Percentiles rank a stretch among this genome's conserved stretches.
phyloP scores from a whole-genome alignment of 768 basidiomycete genomes.

The Boletus coccyginus region DNA sequence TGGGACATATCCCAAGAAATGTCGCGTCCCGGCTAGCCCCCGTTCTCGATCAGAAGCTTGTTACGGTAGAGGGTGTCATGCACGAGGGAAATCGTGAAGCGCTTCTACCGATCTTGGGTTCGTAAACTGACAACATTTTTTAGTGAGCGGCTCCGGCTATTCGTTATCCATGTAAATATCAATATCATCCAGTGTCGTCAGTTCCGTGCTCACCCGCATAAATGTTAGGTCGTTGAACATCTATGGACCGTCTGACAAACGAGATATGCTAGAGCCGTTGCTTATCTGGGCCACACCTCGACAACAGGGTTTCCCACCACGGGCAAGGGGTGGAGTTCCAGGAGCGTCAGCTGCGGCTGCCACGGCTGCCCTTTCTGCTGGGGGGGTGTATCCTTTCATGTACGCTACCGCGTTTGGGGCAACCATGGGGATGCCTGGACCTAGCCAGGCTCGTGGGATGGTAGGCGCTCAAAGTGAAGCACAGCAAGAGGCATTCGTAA shows the following conservation, averaged over 20 bases:
- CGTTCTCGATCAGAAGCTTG: slow-evolving; percentile 57
- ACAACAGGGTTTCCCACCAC: slow-evolving; percentile 51
- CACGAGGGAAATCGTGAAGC: slow-evolving; percentile 65
- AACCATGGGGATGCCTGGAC: slow-evolving; percentile 14
- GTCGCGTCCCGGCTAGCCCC: slow-evolving; percentile 63
- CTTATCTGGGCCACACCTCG: slow-evolving; percentile 75
- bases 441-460: slow-evolving; percentile 17
- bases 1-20: slow-evolving; percentile 73
- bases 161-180: slow-evolving; percentile 58
- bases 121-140: slow-evolving; percentile 1
- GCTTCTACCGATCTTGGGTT: background rate
- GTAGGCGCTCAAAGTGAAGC: slow-evolving; percentile 27
- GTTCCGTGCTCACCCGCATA: background rate
- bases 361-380: slow-evolving; percentile 6
- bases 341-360: slow-evolving; percentile 21
- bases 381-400: slow-evolving; percentile 13
- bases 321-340: slow-evolving; percentile 9
- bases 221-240: slow-evolving; percentile 60
- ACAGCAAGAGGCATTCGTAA: slow-evolving; percentile 44
- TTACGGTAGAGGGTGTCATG: slow-evolving; percentile 69
- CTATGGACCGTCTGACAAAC: slow-evolving; percentile 63
- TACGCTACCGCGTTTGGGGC: slow-evolving; percentile 18
- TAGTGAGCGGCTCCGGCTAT: slow-evolving; percentile 48
- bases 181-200: slow-evolving; percentile 12
- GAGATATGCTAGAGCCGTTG: slow-evolving; percentile 57